Percentiles rank a stretch among this genome's conserved stretches.
phyloP scores from a whole-genome alignment of 805 yeast genomes.

The Kazachstania africana region DNA sequence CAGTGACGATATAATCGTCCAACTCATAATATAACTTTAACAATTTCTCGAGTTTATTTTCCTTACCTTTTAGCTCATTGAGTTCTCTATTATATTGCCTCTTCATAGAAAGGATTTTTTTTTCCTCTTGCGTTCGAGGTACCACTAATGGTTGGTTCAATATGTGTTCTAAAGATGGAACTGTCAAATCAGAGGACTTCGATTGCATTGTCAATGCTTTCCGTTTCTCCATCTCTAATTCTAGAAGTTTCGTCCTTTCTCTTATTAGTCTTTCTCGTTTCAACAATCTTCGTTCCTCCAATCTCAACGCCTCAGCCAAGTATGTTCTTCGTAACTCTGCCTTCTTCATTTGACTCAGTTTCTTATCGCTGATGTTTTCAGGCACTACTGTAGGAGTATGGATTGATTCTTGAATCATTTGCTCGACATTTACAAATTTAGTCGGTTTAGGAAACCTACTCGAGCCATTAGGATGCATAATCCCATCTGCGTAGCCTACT shows the following conservation, averaged over 20 bases:
- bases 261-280: slow-evolving; percentile 21
- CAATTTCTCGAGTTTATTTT: slow-evolving; percentile 42
- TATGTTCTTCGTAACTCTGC: slow-evolving; percentile 64
- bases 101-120: slow-evolving; percentile 41
- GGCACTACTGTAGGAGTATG: slow-evolving; percentile 29
- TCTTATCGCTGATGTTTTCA: slow-evolving; percentile 7
- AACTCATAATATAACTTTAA: slow-evolving; percentile 65
- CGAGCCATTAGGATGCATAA: slow-evolving; percentile 53
- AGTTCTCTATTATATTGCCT: slow-evolving; percentile 55
- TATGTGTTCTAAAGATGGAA: slow-evolving; percentile 67
- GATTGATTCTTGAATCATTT: slow-evolving; percentile 44
- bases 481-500: slow-evolving; percentile 58
- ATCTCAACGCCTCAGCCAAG: slow-evolving; percentile 47
- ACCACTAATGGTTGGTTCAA: slow-evolving; percentile 61
- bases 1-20: slow-evolving; percentile 59
- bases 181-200: slow-evolving; percentile 39
- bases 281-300: slow-evolving; percentile 40
- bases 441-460: slow-evolving; percentile 44
- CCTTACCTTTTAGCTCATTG: slow-evolving; percentile 39
- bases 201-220: too few species aligned
- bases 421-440: slow-evolving; percentile 45
- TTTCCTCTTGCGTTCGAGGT: slow-evolving; percentile 62
- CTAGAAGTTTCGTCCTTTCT: slow-evolving; percentile 27
- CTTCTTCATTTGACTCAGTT: slow-evolving; percentile 22
- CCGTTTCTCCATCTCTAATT: slow-evolving; percentile 13